These are phyloP conservation scores for Aureobasidium lini DNA, from an alignment of 2,329 filamentous ascomycete species.

Conservation along the genomic window DNA sequence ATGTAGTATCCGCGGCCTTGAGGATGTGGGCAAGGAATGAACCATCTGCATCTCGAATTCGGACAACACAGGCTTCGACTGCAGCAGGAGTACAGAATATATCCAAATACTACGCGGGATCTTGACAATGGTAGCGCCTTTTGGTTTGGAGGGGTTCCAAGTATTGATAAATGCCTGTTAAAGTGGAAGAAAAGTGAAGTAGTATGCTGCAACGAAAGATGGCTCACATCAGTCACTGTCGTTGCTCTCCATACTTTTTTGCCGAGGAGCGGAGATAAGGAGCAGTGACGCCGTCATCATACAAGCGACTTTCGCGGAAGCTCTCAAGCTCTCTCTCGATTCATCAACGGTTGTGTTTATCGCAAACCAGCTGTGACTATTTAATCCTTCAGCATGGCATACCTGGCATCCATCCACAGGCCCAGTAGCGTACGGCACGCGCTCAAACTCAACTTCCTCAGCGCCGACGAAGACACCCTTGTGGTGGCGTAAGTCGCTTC, in stretches of 20 bases:
- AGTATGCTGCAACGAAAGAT: not conserved
- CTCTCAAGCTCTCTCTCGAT: not conserved
- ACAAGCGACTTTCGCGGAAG: not conserved
- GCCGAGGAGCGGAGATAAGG: constrained; percentile 1
- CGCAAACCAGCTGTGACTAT: not conserved
- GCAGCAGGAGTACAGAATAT: too few relatives aligned
- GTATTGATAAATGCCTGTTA: too few relatives aligned
- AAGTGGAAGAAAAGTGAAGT: too few relatives aligned
- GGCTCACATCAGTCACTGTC: not conserved
- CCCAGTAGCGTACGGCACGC: constrained; percentile 89
- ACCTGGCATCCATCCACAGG: constrained; percentile 85
- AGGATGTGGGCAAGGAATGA: too few relatives aligned
- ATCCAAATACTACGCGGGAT: too few relatives aligned
- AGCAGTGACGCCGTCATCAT: not conserved
- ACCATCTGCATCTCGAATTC: too few relatives aligned
- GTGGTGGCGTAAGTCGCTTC: constrained; percentile 67
- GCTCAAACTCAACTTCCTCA: constrained; percentile 68
- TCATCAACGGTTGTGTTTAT: not conserved
- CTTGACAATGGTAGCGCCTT: too few relatives aligned
- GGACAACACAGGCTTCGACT: too few relatives aligned
- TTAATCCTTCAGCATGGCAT: constrained; percentile 63
- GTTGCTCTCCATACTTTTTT: not conserved
- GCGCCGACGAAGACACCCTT: constrained; percentile 68
- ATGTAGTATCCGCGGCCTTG: too few relatives aligned
- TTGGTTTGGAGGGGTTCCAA: too few relatives aligned